These are phyloP conservation scores for Prosopis cineraria DNA, from an alignment of 306 rosid genomes.

Conservation along the genomic window DNA sequence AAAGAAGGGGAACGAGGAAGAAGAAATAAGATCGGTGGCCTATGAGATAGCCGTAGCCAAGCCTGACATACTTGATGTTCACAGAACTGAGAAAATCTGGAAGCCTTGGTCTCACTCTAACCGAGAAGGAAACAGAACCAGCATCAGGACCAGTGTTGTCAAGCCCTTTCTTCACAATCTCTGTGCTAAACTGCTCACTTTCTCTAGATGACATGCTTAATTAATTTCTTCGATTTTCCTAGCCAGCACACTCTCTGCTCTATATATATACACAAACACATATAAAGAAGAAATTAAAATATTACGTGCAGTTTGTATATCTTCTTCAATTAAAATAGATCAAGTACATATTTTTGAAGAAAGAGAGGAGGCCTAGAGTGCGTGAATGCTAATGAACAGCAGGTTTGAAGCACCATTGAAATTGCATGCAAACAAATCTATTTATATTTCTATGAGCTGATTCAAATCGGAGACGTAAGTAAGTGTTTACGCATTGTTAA, in stretches of 20 bases:
- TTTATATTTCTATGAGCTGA: not conserved
- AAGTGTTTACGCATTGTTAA: not conserved
- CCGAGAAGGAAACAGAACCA: conserved; percentile 45
- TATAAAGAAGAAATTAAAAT: not conserved
- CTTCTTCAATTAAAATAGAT: not conserved
- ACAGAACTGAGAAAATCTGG: conserved; percentile 57
- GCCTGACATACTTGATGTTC: conserved; percentile 51
- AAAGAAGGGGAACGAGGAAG: conserved; percentile 32
- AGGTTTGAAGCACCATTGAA: conserved; percentile 41
- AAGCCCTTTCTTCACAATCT: conserved; percentile 40
- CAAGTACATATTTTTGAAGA: not conserved
- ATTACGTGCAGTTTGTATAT: not conserved
- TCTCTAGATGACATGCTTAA: conserved; percentile 47
- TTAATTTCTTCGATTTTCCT: too few relatives aligned
- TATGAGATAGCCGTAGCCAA: conserved; percentile 53
- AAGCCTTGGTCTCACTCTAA: conserved; percentile 42
- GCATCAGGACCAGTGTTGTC: conserved; percentile 37
- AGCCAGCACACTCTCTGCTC: not conserved
- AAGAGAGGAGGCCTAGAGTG: conserved; percentile 41
- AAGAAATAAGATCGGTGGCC: conserved; percentile 36
- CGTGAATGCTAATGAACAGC: conserved; percentile 49
- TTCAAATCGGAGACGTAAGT: not conserved
- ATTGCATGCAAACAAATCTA: conserved; percentile 34
- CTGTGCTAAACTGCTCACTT: conserved; percentile 47
- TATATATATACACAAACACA: not conserved